A percentile compares a stretch with the other conserved stretches of the same genome.
Evolutionary conservation across 31 red algal genomes (phyloP).

Genomic region (Asparagopsis taxiformis): DNA sequence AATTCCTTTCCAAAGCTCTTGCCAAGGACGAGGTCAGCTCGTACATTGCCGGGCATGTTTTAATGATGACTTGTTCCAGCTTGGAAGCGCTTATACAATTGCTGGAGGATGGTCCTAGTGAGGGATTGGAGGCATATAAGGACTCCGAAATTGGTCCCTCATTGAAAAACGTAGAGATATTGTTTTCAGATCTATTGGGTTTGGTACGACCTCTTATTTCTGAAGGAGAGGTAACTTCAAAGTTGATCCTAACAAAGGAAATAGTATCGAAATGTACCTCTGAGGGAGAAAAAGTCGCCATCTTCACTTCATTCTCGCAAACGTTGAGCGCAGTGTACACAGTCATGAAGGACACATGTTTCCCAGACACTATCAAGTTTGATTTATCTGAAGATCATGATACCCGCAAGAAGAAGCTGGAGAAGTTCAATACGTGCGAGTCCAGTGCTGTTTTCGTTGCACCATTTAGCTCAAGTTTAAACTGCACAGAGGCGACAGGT

Average conservation of each 20-base stretch:
- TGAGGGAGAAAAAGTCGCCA: neutral
- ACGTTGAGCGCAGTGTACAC: neutral
- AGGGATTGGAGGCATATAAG: too few species aligned
- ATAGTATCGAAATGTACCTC: neutral
- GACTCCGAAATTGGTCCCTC: too few species aligned
- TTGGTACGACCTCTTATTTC: too few species aligned
- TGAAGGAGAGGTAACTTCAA: too few species aligned
- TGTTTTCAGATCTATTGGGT: too few species aligned
- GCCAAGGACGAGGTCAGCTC: too few species aligned
- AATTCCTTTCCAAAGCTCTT: too few species aligned
- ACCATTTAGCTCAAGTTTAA: conserved; percentile 17
- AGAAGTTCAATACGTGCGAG: conserved; percentile 22
- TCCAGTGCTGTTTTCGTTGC: conserved; percentile 21
- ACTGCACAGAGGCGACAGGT: conserved; percentile 23
- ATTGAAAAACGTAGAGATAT: too few species aligned
- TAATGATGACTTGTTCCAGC: too few species aligned
- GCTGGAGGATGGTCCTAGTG: too few species aligned
- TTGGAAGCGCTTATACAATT: too few species aligned
- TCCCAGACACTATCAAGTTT: neutral
- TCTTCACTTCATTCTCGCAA: conserved; percentile 13
- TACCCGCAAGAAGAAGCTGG: conserved; percentile 2
- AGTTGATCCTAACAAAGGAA: neutral
- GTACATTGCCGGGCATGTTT: too few species aligned
- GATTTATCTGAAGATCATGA: neutral
- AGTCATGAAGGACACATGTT: neutral